Percentiles rank a stretch among this genome's conserved stretches.
These are phyloP conservation scores for Rubroboletus pulcherrimus DNA, from an alignment of 768 basidiomycete species.

Conservation along the genomic window DNA sequence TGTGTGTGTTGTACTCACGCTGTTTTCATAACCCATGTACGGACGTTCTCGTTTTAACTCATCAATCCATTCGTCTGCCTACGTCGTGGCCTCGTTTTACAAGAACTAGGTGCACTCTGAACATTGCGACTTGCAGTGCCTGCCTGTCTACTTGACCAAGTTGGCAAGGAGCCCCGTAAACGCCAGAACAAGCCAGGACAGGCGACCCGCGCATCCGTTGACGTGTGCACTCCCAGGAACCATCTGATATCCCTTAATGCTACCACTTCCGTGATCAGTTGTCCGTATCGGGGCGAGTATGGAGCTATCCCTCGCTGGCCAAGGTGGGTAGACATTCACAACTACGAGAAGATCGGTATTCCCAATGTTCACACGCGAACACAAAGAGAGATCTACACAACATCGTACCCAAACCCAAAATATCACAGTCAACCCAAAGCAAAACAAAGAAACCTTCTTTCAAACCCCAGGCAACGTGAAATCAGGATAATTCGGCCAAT, in stretches of 20 bases:
- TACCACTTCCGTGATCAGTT: background rate
- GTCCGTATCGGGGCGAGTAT: background rate
- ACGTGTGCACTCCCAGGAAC: background rate
- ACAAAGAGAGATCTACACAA: background rate
- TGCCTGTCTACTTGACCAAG: background rate
- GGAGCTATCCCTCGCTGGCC: background rate
- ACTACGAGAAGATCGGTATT: background rate
- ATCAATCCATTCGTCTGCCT: background rate
- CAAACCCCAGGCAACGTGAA: constrained; percentile 45
- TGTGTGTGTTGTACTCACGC: background rate
- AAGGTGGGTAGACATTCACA: background rate
- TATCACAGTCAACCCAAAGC: background rate
- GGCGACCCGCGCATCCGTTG: background rate
- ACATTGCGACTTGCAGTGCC: background rate
- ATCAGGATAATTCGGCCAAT: constrained; percentile 69
- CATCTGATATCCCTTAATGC: background rate
- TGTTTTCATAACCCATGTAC: background rate
- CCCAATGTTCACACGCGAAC: background rate
- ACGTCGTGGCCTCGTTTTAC: background rate
- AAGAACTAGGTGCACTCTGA: background rate
- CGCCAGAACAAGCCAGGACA: background rate
- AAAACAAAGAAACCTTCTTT: background rate
- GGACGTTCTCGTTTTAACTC: background rate
- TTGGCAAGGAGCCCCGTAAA: background rate
- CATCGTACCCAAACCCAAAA: background rate